These are phyloP conservation scores for Candida alai DNA, from an alignment of 805 yeast species.

Conservation along the genomic window DNA sequence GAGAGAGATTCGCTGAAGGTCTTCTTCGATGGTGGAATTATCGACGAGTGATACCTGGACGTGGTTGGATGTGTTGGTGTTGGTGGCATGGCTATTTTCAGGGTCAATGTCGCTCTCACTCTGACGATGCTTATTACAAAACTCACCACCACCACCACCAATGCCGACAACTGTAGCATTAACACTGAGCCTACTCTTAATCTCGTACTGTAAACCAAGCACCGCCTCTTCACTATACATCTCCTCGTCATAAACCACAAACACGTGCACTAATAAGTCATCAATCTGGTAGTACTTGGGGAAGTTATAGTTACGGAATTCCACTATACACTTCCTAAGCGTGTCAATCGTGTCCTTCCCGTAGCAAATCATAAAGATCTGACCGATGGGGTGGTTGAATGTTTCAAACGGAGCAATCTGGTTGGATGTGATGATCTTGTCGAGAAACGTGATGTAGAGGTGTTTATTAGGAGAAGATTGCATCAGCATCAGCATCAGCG, in stretches of 20 bases:
- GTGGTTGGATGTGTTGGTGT: neutral
- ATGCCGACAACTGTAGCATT: constrained; percentile 23
- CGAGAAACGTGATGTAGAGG: constrained; percentile 54
- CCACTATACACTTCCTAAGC: constrained; percentile 56
- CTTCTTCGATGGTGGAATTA: constrained; percentile 48
- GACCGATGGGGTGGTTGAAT: constrained; percentile 80
- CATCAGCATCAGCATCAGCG: too few species aligned
- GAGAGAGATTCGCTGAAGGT: constrained; percentile 34
- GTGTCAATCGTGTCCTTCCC: constrained; percentile 47
- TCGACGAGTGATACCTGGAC: constrained; percentile 18
- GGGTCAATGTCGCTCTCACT: too few species aligned
- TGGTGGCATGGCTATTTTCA: too few species aligned
- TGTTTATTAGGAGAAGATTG: constrained; percentile 21
- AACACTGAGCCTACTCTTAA: constrained; percentile 24
- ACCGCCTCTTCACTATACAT: constrained; percentile 34
- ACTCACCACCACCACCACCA: too few species aligned
- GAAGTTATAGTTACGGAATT: constrained; percentile 46
- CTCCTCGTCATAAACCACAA: constrained; percentile 27
- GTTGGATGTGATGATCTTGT: constrained; percentile 55
- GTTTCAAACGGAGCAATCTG: constrained; percentile 75
- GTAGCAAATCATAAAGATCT: constrained; percentile 60
- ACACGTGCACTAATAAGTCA: constrained; percentile 48
- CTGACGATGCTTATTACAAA: too few species aligned
- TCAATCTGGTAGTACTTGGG: constrained; percentile 67
- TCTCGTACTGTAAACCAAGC: constrained; percentile 21